Conservation (phyloP, 2,329 filamentous ascomycete species). For the Dryadomyces quercivorus region DNA sequence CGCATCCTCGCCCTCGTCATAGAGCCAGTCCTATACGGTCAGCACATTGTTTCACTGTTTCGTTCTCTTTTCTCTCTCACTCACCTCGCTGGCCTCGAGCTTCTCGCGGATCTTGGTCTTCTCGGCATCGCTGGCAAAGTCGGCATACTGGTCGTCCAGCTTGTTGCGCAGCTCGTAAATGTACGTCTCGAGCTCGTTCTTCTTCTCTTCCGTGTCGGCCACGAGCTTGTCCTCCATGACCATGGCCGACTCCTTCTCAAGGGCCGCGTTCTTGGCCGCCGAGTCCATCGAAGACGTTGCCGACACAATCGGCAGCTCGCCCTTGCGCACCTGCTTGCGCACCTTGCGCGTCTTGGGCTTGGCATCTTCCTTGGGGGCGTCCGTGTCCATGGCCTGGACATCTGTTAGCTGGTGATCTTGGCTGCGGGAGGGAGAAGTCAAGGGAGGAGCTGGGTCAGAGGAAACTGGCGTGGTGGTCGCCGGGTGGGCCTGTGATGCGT, state of each 20-base stretch:
- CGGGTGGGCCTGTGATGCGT: too few relatives aligned
- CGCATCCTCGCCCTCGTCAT: slow-evolving; percentile 91
- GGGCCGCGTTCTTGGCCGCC: slow-evolving; percentile 48
- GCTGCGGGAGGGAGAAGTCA: not conserved
- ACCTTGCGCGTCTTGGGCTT: slow-evolving; percentile 83
- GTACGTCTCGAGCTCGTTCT: slow-evolving; percentile 97
- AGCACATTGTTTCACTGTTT: too few relatives aligned
- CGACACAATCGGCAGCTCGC: slow-evolving; percentile 76
- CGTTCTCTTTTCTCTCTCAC: slow-evolving; percentile 17
- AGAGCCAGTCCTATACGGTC: slow-evolving; percentile 74
- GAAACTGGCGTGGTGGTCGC: not conserved
- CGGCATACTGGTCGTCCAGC: slow-evolving; percentile 81
- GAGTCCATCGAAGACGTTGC: slow-evolving; percentile 72
- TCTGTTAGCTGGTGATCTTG: not conserved
- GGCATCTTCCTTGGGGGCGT: slow-evolving; percentile 47
- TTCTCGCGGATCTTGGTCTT: slow-evolving; percentile 62
- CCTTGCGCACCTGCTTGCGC: slow-evolving; percentile 98
- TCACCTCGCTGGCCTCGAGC: slow-evolving; percentile 76
- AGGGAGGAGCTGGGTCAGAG: not conserved
- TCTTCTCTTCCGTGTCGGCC: slow-evolving; percentile 96
- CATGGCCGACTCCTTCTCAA: slow-evolving; percentile 82
- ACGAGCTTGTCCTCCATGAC: slow-evolving; percentile 98
- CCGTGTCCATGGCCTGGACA: slow-evolving; percentile 71
- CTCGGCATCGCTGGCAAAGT: slow-evolving; percentile 11
- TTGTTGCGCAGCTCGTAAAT: slow-evolving; percentile 97